Evolutionary conservation across 2,329 filamentous ascomycete species (phyloP), one percentile per base, ranked within the genome.

Genomic region (Phaeoacremonium minimum): DNA sequence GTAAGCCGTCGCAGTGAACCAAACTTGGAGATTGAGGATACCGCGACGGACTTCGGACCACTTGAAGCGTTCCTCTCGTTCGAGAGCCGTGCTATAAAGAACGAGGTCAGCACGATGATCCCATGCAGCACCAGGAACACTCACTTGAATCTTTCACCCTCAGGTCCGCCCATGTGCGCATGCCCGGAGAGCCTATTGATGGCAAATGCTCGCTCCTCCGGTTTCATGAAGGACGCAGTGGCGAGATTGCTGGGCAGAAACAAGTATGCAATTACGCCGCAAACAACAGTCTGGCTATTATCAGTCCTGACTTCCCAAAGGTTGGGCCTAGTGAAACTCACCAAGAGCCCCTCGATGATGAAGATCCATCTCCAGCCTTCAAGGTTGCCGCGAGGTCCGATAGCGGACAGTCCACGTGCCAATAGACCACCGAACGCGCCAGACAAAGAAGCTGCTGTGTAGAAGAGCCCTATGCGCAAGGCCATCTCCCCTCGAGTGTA

Each of bases 31-130:
- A 40, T 74, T 78, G 42, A 80, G 61, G 12, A 83, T 46, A 11
- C 79, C 80, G n/a, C 80, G 69, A 6, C 55, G 55, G 14, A 85
- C 77, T 56, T 84, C 79, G 4, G 71, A 69, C 79, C 79, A 83
- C 15, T 57, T 53, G 48, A 83, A 79, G 3, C 49, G 58, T 44
- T 82, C 77, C 12, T 58, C 56, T 2, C 46, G 42, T 37, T 58
- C 58, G 2, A 44, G 36, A 3, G 55, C 52, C 18, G 40, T 38
- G 33, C 46, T 46, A 13, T 42, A 28, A 32, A 20, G n/a, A n/a
- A n/a, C n/a, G n/a, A n/a, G n/a, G n/a, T n/a, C n/a, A 26, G n/a
- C 22, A 26, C 9, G 22, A 26, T n/a, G 22, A 26, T 26, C n/a
- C 9, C 22, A 26, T n/a, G n/a, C n/a, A n/a, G n/a, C n/a, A n/a